Evolutionary conservation across 2,329 filamentous ascomycete species (phyloP).

Genomic region (Podosphaera fusca): DNA sequence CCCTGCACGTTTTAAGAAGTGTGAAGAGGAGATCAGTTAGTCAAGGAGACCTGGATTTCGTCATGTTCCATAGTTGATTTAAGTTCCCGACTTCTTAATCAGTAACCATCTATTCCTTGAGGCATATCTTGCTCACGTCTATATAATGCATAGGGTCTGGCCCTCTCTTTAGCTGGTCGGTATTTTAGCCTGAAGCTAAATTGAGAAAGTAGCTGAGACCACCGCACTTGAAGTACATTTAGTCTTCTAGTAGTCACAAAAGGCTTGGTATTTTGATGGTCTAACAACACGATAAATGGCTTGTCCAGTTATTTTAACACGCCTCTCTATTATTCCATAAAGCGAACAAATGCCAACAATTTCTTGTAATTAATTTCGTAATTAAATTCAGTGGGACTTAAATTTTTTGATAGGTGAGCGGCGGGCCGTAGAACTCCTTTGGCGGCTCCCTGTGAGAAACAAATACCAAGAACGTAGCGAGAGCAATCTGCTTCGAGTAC

Average conservation of each 20-base stretch:
- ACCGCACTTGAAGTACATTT: not conserved
- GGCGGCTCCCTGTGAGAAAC: not conserved
- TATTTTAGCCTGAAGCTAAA: not conserved
- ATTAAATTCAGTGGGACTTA: not conserved
- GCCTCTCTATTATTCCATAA: not conserved
- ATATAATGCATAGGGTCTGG: not conserved
- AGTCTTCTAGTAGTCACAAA: not conserved
- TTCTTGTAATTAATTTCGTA: not conserved
- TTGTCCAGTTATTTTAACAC: not conserved
- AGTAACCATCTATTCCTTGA: too few relatives aligned
- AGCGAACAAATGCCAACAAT: not conserved
- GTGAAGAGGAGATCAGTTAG: not conserved
- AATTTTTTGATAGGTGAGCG: not conserved
- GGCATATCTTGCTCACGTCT: not conserved
- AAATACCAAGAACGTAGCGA: not conserved
- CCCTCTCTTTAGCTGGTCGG: not conserved
- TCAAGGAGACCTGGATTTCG: too few relatives aligned
- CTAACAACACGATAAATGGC: not conserved
- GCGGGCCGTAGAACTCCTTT: not conserved
- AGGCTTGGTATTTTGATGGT: not conserved
- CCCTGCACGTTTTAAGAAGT: not conserved
- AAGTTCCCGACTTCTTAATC: too few relatives aligned
- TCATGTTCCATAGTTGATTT: too few relatives aligned
- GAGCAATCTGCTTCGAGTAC: not conserved
- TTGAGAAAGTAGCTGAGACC: not conserved